Percentiles rank a stretch among this genome's conserved stretches.
phyloP scores from a whole-genome alignment of 1,284 basidiomycete species.

The Pterulicium gracile region DNA sequence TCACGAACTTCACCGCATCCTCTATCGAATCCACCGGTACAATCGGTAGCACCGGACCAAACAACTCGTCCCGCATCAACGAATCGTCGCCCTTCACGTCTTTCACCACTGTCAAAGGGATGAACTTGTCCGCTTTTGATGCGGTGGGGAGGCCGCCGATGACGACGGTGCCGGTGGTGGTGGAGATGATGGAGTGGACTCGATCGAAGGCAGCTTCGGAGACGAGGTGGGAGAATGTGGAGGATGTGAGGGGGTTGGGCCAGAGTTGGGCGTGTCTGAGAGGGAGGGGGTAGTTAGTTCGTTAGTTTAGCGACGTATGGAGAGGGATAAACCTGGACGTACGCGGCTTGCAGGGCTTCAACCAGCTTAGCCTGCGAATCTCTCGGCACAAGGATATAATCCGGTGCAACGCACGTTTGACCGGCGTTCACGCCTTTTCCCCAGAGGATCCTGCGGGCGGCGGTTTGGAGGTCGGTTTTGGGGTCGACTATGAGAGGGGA shows the following conservation, averaged over 20 bases:
- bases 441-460: conserved; percentile 23
- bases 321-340: conserved; percentile 14
- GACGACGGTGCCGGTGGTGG: conserved; percentile 19
- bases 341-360: conserved; percentile 51
- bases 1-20: conserved; percentile 39
- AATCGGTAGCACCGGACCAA: conserved; percentile 44
- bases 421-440: conserved; percentile 31
- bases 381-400: conserved; percentile 70
- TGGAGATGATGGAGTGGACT: conserved; percentile 20
- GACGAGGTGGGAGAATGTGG: conserved; percentile 41
- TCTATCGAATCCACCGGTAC: conserved; percentile 35
- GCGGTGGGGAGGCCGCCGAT: conserved; percentile 29
- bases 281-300: conserved; percentile 2
- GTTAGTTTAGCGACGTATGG: conserved; percentile 8
- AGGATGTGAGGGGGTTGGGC: conserved; percentile 13
- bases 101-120: conserved; percentile 24
- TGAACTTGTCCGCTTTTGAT: conserved; percentile 20
- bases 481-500: conserved; percentile 35
- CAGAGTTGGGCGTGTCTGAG: conserved; percentile 31
- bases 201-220: conserved; percentile 46
- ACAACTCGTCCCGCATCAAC: conserved; percentile 35
- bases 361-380: conserved; percentile 56
- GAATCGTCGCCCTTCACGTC: conserved; percentile 26
- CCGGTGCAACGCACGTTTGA: conserved; percentile 23
- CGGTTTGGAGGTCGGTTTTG: conserved; percentile 19